Evolutionary conservation across 768 basidiomycete genomes (phyloP), one percentile per base, ranked within the genome.

Genomic region (Clitopilus passeckerianus): DNA sequence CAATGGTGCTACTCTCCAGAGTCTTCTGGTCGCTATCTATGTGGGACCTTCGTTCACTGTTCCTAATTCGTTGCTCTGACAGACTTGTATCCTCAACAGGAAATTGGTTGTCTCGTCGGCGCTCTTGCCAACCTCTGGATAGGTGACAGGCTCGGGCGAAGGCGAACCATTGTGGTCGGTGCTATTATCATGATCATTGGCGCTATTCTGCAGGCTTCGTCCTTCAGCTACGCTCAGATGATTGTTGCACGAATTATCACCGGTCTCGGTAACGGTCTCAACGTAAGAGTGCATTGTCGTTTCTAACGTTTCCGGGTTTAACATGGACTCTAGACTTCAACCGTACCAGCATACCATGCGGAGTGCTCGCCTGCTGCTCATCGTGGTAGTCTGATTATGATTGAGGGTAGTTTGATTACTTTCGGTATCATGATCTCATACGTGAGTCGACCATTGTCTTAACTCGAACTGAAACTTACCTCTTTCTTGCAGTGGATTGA

Each of bases 231-330:
- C 60, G 81, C 0, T 85, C 86, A 65, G 77, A 88, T 61, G 75
- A 86, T 50, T 81, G 86, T 16, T 86, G 84, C 3, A 77, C 86
- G 9, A 75, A 83, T 59, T 64, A 64, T 86, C 44, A 85, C 84
- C 2, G 86, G 86, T 16, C 63, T 87, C n/a, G 86, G 86, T 14
- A 87, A 88, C 60, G 86, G 85, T 24, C 66, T 87, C 44, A 85
- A 84, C 62, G 82, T 83, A 60, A 10, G 77, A 72, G 18, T 35
- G 27, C 55, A 52, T 34, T 22, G 34, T 46, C n/a, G 35, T 3
- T 53, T 52, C 22, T 56, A 53, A 41, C 37, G n/a, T 12, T 53
- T 52, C 18, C 10, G 18, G 23, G 24, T 30, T 34, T 46, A 44
- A 34, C 33, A 52, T 3, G 27, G 14, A 24, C 34, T 12, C n/a